phyloP scores from a whole-genome alignment of 345 rosid genomes.

The Balakata baccata region DNA sequence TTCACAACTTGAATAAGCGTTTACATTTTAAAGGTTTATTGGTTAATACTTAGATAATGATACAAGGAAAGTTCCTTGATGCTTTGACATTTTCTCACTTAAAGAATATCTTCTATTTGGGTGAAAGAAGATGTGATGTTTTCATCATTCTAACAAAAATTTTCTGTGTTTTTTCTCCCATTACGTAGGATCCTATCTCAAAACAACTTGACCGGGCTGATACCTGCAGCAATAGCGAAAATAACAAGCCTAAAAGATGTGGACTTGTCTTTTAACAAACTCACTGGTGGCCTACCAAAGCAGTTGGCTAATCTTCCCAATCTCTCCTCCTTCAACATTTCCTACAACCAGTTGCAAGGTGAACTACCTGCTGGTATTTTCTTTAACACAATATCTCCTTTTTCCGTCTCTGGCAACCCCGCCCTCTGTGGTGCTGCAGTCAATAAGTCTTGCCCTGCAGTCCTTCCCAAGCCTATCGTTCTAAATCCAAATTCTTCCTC shows the following conservation, averaged over 20 bases:
- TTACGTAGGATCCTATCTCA: slow-evolving; percentile 56
- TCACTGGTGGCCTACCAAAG: slow-evolving; percentile 66
- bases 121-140: not conserved
- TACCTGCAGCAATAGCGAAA: slow-evolving; percentile 62
- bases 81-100: too few relatives aligned
- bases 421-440: slow-evolving; percentile 82
- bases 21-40: too few relatives aligned
- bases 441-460: slow-evolving; percentile 78
- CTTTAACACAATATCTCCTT: slow-evolving; percentile 72
- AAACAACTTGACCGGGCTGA: slow-evolving; percentile 59
- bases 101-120: not conserved
- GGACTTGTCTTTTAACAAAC: slow-evolving; percentile 65
- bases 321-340: slow-evolving; percentile 70
- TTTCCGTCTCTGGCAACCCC: slow-evolving; percentile 68
- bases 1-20: not conserved
- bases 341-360: slow-evolving; percentile 74
- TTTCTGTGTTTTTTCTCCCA: not conserved
- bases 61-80: too few relatives aligned
- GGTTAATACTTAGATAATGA: too few relatives aligned
- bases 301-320: slow-evolving; percentile 73
- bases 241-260: slow-evolving; percentile 55
- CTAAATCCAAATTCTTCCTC: slow-evolving; percentile 73
- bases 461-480: slow-evolving; percentile 88
- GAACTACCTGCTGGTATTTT: slow-evolving; percentile 83
- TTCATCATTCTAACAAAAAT: slow-evolving; percentile 8